phyloP scores from a whole-genome alignment of 148 eudicot genomes.

The Cornus controversa region DNA sequence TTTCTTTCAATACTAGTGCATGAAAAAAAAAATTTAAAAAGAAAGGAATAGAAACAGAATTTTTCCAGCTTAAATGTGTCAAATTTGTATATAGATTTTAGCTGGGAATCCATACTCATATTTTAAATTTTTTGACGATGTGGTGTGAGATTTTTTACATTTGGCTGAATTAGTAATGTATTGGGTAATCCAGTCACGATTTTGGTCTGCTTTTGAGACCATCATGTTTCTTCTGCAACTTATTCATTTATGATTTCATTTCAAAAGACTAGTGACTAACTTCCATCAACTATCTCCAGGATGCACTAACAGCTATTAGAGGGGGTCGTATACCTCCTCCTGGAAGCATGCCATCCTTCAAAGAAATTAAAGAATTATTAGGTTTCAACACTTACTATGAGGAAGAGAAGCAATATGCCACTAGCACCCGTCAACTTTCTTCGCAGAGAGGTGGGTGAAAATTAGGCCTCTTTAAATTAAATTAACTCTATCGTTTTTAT shows the following conservation, averaged over 20 bases:
- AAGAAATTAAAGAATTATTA: slow-evolving; percentile 81
- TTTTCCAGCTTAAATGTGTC: neutral
- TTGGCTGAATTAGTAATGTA: neutral
- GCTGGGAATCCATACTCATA: neutral
- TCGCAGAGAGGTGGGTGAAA: slow-evolving; percentile 46
- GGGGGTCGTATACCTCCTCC: slow-evolving; percentile 85
- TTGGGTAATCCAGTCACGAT: neutral
- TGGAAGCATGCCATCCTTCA: slow-evolving; percentile 91
- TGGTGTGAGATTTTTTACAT: neutral
- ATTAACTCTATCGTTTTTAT: neutral
- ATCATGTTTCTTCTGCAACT: neutral
- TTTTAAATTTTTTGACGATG: too few species aligned
- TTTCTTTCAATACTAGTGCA: neutral
- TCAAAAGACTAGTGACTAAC: slow-evolving; percentile 7
- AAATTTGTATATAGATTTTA: too few species aligned
- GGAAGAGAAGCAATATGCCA: slow-evolving; percentile 76
- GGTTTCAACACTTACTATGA: slow-evolving; percentile 86
- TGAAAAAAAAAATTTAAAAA: too few species aligned
- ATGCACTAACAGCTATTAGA: slow-evolving; percentile 75
- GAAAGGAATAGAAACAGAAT: too few species aligned
- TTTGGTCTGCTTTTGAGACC: neutral
- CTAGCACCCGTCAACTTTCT: slow-evolving; percentile 32
- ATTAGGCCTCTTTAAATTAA: neutral
- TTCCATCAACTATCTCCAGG: slow-evolving; percentile 47
- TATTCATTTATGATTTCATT: neutral